Base-by-base conservation (phyloP, 2,329 filamentous ascomycete genomes). In the Xylaria hypoxylon region DNA sequence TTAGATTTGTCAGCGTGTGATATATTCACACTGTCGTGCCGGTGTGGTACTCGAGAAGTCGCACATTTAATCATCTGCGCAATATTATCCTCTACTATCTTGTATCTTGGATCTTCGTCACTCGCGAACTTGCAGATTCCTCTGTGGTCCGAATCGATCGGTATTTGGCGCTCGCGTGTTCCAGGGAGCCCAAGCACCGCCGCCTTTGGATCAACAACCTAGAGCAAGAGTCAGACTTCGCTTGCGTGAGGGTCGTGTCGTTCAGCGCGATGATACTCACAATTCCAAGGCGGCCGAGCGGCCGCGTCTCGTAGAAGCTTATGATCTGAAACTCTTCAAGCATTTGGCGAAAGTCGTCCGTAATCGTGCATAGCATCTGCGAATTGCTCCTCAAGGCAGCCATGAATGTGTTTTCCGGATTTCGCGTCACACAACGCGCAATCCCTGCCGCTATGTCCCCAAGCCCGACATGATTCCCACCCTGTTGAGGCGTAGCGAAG, bases 271-370 rank as follows among this genome's bases (percentile, higher is more conserved):
- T 28, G 15, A 26, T 17, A 57, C 60, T 57, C 2, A 57, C 52
- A 35, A 62, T 17, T 5, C 60, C 44, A 3, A 62, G 57, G 13
- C 17, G 13, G 7, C 51, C 60, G 4, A 62, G 28, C 2, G 51
- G 52, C 17, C 44, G 44, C 11, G 60, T 62, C 10, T 62, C 60
- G 5, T 57, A 62, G 52, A 62, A 62, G 33, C 60, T 62, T 33
- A 62, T 15, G n/a, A 62, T 51, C n/a, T 62, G 52, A 35, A 62
- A 57, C 13, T 57, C 60, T 45, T 62, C 52, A 5, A 62, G 52
- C 33, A 57, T 19, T 51, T 62, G 51, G 19, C 60, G 60, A n/a
- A 62, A 50, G 35, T 57, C 44, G 13, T 62, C 60, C 7, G 51
- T 51, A 5, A 57, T 57, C 6, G 24, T 57, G 35, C 3, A 57